Base-by-base conservation (phyloP, 2,329 filamentous ascomycete genomes). In the Botrytis medusae region DNA sequence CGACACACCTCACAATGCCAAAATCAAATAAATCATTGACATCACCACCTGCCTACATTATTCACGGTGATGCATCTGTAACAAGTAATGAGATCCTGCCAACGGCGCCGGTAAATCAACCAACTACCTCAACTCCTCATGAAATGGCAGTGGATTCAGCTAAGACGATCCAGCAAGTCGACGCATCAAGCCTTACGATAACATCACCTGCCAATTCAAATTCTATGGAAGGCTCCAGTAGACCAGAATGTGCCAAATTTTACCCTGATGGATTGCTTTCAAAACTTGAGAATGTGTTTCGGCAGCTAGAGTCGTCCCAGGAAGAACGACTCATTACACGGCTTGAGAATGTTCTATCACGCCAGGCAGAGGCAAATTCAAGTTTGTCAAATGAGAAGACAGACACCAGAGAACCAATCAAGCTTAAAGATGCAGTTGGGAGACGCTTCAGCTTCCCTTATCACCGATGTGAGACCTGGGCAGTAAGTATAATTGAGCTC, bases 381-480 rank as follows among this genome's bases (percentile, higher is more conserved):
- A 37, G 20, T 42, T 25, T 18, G 14, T 54, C 37, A 16, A 12
- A 40, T 54, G 61, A 10, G 18, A 65, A 71, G 22, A 40, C 8
- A 25, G 60, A 71, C 29, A 44, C 20, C n/a, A 67, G 60, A 16
- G 57, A 67, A 29, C 60, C 69, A 20, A 93, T 97, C 81, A 91
- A 91, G 77, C 97, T 97, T 84, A 97, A 97, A 83, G 95, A 98
- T 80, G 94, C 94, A 1, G 90, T 98, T 25, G 93, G 93, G 42
- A 88, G 95, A 77, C 97, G 97, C 82, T 98, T 97, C 82, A 96
- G 90, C 83, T 97, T 98, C 80, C 95, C 95, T 1, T 98, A 91
- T 83, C 89, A 95, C 76, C 82, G 97, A 46, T 97, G 94, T 82
- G 89, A 90, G 79, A 96, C 91, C 4, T 97, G 94, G 94, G 85